Evolutionary conservation across 1,284 basidiomycete genomes (phyloP).

Genomic region (Filobasidium uniguttulatum): DNA sequence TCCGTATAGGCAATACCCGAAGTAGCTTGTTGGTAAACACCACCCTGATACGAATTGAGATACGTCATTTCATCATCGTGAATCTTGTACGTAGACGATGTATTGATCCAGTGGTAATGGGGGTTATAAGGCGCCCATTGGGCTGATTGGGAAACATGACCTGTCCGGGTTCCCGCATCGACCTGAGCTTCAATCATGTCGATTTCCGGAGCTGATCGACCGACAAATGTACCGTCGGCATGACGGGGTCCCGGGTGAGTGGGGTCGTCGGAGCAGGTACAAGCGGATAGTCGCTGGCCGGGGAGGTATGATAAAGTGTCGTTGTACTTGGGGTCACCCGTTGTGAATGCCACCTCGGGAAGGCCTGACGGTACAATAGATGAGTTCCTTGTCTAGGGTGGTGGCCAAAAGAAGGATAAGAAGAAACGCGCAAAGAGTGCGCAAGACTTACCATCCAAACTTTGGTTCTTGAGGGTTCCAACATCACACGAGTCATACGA

Average conservation of each 20-base stretch:
- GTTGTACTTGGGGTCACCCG: slow-evolving; percentile 26
- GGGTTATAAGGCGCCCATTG: slow-evolving; percentile 37
- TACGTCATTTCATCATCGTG: slow-evolving; percentile 38
- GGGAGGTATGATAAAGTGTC: slow-evolving; percentile 47
- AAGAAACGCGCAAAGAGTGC: slow-evolving; percentile 22
- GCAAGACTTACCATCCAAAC: slow-evolving; percentile 24
- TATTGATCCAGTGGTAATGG: slow-evolving; percentile 28
- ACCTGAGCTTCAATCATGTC: slow-evolving; percentile 60
- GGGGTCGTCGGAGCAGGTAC: slow-evolving; percentile 58
- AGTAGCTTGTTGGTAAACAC: slow-evolving; percentile 49
- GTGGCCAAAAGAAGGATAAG: slow-evolving; percentile 3
- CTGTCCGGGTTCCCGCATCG: slow-evolving; percentile 5
- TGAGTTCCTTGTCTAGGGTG: no score
- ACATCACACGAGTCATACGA: slow-evolving; percentile 42
- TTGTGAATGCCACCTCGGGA: slow-evolving; percentile 19
- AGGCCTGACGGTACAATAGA: slow-evolving; percentile 15
- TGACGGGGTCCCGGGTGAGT: slow-evolving; percentile 67
- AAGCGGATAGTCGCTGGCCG: slow-evolving; percentile 65
- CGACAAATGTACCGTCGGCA: slow-evolving; percentile 55
- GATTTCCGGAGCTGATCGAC: slow-evolving; percentile 75
- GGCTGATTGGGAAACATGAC: slow-evolving; percentile 28
- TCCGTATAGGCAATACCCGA: slow-evolving; percentile 25
- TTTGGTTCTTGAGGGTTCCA: slow-evolving; percentile 45
- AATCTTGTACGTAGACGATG: slow-evolving; percentile 39
- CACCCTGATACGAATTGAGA: slow-evolving; percentile 42